A percentile compares a stretch with the other conserved stretches of the same genome.
phyloP scores from a whole-genome alignment of 225 moss, liverwort and hornwort genomes.

The Antitrichia curtipendula region DNA sequence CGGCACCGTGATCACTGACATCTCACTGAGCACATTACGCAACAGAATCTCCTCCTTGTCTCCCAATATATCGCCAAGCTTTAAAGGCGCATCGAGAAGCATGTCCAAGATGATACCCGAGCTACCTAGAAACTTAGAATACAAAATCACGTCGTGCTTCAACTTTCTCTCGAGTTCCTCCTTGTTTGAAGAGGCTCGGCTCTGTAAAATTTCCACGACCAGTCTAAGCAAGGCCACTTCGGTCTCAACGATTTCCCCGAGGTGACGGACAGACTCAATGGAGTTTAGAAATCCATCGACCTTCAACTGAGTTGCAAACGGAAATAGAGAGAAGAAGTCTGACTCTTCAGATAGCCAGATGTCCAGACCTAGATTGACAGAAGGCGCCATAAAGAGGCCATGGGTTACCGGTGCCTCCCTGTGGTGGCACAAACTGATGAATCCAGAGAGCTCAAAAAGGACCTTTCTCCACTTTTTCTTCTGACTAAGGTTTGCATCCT shows the following conservation, averaged over 20 bases:
- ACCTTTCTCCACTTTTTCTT: conserved; percentile 17
- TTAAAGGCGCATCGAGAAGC: conserved; percentile 16
- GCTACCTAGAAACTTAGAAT: conserved; percentile 4
- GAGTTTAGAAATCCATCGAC: conserved; percentile 1
- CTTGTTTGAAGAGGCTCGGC: not conserved
- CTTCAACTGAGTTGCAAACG: conserved; percentile 10
- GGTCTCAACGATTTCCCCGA: conserved; percentile 29
- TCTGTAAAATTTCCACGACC: not conserved
- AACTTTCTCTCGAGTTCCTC: conserved; percentile 5
- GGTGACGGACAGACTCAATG: conserved; percentile 1
- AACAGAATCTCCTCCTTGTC: conserved; percentile 18
- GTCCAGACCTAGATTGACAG: conserved; percentile 9
- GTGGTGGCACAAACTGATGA: conserved; percentile 31
- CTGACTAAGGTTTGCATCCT: not conserved
- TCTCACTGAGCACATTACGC: conserved; percentile 19
- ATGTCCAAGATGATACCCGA: conserved; percentile 27
- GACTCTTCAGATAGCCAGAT: conserved; percentile 16
- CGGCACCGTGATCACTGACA: conserved; percentile 11
- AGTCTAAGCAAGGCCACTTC: conserved; percentile 33
- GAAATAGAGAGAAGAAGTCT: conserved; percentile 15
- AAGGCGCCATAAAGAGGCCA: conserved; percentile 24
- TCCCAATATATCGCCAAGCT: conserved; percentile 1
- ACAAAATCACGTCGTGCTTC: not conserved
- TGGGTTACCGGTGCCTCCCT: not conserved
- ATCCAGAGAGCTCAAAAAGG: conserved; percentile 26